phyloP scores from a whole-genome alignment of 768 basidiomycete genomes.

The Dioszegia aurantiaca region DNA sequence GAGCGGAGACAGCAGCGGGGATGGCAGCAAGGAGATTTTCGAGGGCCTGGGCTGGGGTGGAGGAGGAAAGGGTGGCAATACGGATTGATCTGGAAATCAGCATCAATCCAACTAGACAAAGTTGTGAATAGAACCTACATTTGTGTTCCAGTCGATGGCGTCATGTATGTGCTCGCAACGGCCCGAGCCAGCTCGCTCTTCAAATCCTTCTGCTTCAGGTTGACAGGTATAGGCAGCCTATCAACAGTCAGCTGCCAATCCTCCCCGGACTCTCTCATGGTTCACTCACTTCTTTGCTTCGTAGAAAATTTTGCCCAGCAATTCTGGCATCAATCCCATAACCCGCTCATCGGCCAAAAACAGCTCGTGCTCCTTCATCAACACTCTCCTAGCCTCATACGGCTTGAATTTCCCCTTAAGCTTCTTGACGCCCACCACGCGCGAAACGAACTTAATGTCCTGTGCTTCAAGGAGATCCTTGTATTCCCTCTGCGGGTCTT shows the following conservation, averaged over 20 bases:
- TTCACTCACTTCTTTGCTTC: conserved; percentile 83
- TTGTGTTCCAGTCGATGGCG: conserved; percentile 89
- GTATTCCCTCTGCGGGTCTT: conserved; percentile 93
- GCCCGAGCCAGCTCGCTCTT: conserved; percentile 90
- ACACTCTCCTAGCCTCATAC: conserved; percentile 61
- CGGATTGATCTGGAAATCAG: conserved; percentile 67
- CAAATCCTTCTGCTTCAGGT: conserved; percentile 78
- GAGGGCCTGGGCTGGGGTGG: conserved; percentile 68
- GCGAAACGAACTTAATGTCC: conserved; percentile 80
- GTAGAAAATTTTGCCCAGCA: conserved; percentile 88
- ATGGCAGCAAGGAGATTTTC: conserved; percentile 75
- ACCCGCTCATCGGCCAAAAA: conserved; percentile 93
- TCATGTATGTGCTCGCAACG: conserved; percentile 91
- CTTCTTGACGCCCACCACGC: conserved; percentile 86
- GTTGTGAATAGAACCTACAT: conserved; percentile 61
- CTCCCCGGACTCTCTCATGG: neutral
- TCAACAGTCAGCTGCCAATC: neutral
- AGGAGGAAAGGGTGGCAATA: conserved; percentile 66
- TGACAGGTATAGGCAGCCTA: conserved; percentile 95
- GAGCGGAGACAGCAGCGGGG: conserved; percentile 66
- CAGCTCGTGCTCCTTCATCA: conserved; percentile 83
- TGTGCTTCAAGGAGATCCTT: conserved; percentile 79
- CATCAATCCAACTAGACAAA: neutral
- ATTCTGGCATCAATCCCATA: conserved; percentile 75
- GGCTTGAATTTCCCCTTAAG: conserved; percentile 84